Base-by-base conservation (phyloP, 1,284 basidiomycete species). In the Leccinum pachyderme region DNA sequence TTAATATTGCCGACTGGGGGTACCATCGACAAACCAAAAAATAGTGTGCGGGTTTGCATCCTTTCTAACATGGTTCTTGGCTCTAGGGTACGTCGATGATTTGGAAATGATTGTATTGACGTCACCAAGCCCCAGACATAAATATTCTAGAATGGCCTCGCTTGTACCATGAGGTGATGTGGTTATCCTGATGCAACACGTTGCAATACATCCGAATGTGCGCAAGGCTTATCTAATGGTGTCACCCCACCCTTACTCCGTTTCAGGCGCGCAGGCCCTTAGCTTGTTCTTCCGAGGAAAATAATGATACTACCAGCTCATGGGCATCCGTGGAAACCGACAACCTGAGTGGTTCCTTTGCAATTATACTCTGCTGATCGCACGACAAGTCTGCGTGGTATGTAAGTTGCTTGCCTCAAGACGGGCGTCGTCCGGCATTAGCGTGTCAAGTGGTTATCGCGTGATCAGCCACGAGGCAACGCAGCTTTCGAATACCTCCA, bases 181-280 rank as follows among this genome's bases (percentile, higher is more conserved):
- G 39, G 46, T 49, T 54, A 18, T 29, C 43, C 37, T 52, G 32
- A 37, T 49, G 18, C 9, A n/a, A 58, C 65, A 69, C 61, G 61
- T 56, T 66, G 55, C 53, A 49, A 35, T 22, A 37, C 37, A 53
- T 53, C 44, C 33, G 47, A 35, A 51, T 51, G 63, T 51, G 47
- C 29, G n/a, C 22, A 35, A 35, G 15, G 33, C 47, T 59, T 66
- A 51, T 43, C 49, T 52, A 45, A 59, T 52, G 29, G n/a, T n/a
- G n/a, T n/a, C n/a, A n/a, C n/a, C n/a, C 39, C 35, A 37, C 35
- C 24, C 27, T 37, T 55, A 29, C 22, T 29, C 47, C 51, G 47
- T 47, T 47, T 61, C 39, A 35, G 41, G 52, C 8, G 32, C 18
- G 45, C 51, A 53, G 49, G n/a, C n/a, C n/a, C n/a, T n/a, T n/a